A percentile compares a stretch with the other conserved stretches of the same genome.
These are phyloP conservation scores for Xylaria longipes DNA, from an alignment of 495 filamentous ascomycete species.

Conservation along the genomic window DNA sequence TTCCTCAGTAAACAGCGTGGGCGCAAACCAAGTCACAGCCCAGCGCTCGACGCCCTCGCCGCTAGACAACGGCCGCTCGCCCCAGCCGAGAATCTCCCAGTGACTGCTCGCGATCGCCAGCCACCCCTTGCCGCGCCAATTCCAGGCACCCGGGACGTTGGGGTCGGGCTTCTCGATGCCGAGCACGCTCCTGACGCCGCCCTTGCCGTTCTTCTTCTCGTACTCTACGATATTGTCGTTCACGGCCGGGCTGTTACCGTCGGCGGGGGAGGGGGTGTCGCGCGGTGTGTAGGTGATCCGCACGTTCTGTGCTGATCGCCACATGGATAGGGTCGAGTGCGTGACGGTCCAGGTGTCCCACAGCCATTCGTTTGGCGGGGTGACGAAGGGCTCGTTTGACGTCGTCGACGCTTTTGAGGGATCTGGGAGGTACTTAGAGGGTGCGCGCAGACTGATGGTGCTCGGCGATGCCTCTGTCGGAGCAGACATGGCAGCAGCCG, in stretches of 20 bases:
- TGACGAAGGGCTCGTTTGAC: constrained; percentile 41
- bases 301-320: constrained; percentile 73
- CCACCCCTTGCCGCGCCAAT: constrained; percentile 75
- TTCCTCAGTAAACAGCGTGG: constrained; percentile 75
- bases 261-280: constrained; percentile 11
- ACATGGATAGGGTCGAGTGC: constrained; percentile 78
- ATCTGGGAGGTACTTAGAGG: constrained; percentile 50
- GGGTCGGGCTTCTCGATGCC: constrained; percentile 66
- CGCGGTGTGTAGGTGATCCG: constrained; percentile 71
- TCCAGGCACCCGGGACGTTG: constrained; percentile 57
- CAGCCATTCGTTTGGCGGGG: constrained; percentile 66
- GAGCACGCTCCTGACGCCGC: constrained; percentile 58
- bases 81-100: constrained; percentile 80
- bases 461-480: constrained; percentile 11
- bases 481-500: not conserved
- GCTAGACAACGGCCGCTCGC: constrained; percentile 48
- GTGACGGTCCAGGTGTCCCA: constrained; percentile 75
- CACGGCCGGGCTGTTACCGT: constrained; percentile 36
- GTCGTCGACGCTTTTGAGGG: constrained; percentile 34
- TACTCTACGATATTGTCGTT: constrained; percentile 75
- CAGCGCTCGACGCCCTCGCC: constrained; percentile 55
- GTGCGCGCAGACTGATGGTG: constrained; percentile 47
- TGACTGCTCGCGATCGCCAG: constrained; percentile 67
- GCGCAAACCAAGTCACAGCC: constrained; percentile 78
- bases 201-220: constrained; percentile 56